A percentile compares a stretch with the other conserved stretches of the same genome.
These are phyloP conservation scores for Nannizziopsis barbatae DNA, from an alignment of 2,329 filamentous ascomycete genomes.

Conservation along the genomic window DNA sequence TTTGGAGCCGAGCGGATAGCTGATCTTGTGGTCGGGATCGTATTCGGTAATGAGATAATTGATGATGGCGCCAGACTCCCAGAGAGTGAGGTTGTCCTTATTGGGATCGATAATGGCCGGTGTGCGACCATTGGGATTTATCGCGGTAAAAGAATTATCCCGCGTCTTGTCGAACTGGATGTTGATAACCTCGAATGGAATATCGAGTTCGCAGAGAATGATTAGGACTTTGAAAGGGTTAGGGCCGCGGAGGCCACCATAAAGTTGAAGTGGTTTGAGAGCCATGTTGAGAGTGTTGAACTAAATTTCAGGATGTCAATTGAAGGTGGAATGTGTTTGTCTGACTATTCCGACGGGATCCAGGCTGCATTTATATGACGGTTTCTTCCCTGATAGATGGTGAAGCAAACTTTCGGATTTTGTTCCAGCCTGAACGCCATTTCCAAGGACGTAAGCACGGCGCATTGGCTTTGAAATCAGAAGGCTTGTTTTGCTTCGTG, in stretches of 20 bases:
- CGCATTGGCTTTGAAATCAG: too few species aligned
- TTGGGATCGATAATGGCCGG: conserved; percentile 38
- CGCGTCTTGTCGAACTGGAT: conserved; percentile 5
- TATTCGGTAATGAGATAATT: conserved; percentile 37
- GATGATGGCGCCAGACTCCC: conserved; percentile 43
- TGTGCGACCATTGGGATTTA: conserved; percentile 24
- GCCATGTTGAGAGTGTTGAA: conserved; percentile 1
- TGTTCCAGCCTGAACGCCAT: too few species aligned
- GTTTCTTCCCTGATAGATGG: neutral
- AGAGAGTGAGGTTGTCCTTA: conserved; percentile 38
- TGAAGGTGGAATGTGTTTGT: neutral
- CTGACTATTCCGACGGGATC: neutral
- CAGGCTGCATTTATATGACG: neutral
- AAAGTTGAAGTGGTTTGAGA: conserved; percentile 18
- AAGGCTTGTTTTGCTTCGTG: too few species aligned
- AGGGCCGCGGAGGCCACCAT: conserved; percentile 11
- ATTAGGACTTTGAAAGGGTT: conserved; percentile 19
- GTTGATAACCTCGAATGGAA: conserved; percentile 11
- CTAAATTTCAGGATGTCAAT: neutral
- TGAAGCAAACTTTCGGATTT: too few species aligned
- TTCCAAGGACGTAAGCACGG: too few species aligned
- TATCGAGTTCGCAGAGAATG: conserved; percentile 14
- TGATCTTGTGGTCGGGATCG: conserved; percentile 35
- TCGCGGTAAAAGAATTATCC: conserved; percentile 17
- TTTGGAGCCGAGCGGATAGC: conserved; percentile 27